Conservation (phyloP, 2,329 filamentous ascomycete genomes). For the Hypoxylon sp. region DNA sequence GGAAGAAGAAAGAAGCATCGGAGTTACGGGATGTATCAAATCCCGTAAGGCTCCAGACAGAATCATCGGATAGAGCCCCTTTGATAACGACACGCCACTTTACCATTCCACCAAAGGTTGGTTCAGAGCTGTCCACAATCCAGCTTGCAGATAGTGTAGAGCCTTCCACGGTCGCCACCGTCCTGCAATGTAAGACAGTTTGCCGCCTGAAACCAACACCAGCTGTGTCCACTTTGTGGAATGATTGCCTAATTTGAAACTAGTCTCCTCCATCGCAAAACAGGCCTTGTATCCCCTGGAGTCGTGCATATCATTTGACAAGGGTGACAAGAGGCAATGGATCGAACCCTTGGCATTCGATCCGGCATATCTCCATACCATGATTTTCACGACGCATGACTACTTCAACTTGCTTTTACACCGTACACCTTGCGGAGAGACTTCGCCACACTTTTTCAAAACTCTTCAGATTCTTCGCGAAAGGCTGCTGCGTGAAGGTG, state of each 20-base stretch:
- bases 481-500: conserved; percentile 22
- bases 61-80: neutral
- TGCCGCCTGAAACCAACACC: neutral
- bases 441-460: conserved; percentile 34
- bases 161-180: conserved; percentile 23
- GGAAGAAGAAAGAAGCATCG: neutral
- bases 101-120: conserved; percentile 15
- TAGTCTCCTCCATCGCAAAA: conserved; percentile 42
- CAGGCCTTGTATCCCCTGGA: conserved; percentile 38
- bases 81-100: conserved; percentile 1
- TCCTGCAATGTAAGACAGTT: conserved; percentile 27
- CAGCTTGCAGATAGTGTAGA: conserved; percentile 30
- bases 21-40: neutral
- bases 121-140: conserved; percentile 23
- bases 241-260: conserved; percentile 3
- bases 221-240: neutral
- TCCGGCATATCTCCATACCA: conserved; percentile 36
- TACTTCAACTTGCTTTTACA: conserved; percentile 26
- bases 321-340: conserved; percentile 37
- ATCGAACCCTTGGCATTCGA: conserved; percentile 34
- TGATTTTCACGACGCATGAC: conserved; percentile 30
- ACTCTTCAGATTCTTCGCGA: conserved; percentile 35
- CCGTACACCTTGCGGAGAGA: conserved; percentile 5
- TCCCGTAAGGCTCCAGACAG: neutral
- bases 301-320: conserved; percentile 38